Evolutionary conservation across 2,329 filamentous ascomycete species (phyloP).

Genomic region (Diaporthe sp.): DNA sequence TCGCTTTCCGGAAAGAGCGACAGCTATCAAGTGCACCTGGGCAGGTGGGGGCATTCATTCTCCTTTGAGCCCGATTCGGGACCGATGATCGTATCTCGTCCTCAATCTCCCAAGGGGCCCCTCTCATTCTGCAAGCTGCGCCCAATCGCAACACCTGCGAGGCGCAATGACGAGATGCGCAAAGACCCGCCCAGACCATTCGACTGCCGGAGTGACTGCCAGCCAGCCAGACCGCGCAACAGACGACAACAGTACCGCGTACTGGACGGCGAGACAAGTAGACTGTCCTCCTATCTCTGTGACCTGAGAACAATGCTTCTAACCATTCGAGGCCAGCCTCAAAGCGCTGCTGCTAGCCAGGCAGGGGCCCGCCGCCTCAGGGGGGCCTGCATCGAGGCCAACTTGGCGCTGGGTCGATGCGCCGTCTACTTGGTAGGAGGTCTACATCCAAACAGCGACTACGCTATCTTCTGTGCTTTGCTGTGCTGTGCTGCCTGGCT

Average conservation of each 20-base stretch:
- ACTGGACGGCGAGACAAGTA: too few relatives aligned
- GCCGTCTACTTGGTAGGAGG: background rate
- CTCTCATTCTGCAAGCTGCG: slow-evolving; percentile 17
- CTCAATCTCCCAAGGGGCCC: slow-evolving; percentile 23
- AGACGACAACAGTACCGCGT: background rate
- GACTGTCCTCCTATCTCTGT: background rate
- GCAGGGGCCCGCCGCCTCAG: background rate
- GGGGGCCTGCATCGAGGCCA: background rate
- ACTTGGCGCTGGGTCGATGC: background rate
- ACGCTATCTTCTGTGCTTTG: background rate
- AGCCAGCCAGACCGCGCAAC: background rate
- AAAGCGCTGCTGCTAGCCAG: background rate
- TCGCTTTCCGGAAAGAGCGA: slow-evolving; percentile 25
- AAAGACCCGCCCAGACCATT: slow-evolving; percentile 21
- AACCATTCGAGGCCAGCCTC: background rate
- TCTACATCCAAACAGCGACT: background rate
- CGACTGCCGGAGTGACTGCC: slow-evolving; percentile 3
- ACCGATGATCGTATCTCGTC: slow-evolving; percentile 13
- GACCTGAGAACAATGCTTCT: background rate
- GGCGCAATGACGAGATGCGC: slow-evolving; percentile 25
- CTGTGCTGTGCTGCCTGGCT: background rate
- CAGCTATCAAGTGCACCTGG: background rate
- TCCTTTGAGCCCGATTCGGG: slow-evolving; percentile 5
- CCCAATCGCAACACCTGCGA: slow-evolving; percentile 21
- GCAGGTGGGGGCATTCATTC: slow-evolving; percentile 1